These are phyloP conservation scores for Taphrina communis DNA, from an alignment of 1,139 yeast species.

Conservation along the genomic window DNA sequence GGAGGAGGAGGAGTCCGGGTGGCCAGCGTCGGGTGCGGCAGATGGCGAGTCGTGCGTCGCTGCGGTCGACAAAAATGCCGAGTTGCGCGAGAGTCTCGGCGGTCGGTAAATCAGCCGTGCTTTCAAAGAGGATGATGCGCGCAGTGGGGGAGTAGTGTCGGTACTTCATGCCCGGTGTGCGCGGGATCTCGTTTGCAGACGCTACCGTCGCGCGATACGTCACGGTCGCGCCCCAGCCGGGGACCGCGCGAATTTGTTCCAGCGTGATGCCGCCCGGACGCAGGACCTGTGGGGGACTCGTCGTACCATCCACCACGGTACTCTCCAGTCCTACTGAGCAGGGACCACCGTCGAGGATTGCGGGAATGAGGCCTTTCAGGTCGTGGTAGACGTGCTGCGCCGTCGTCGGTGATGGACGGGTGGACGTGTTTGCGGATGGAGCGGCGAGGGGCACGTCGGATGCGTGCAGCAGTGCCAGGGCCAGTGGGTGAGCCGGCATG, in stretches of 20 bases:
- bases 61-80: background rate
- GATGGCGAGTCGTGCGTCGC: slow-evolving; percentile 56
- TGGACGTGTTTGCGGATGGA: slow-evolving; percentile 96
- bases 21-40: slow-evolving; percentile 52
- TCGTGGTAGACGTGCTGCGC: slow-evolving; percentile 87
- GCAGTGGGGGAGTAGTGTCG: slow-evolving; percentile 94
- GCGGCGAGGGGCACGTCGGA: slow-evolving; percentile 93
- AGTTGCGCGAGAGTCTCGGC: slow-evolving; percentile 33
- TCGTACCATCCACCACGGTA: slow-evolving; percentile 89
- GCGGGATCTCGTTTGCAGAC: slow-evolving; percentile 65
- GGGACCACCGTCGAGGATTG: slow-evolving; percentile 86
- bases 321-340: slow-evolving; percentile 93
- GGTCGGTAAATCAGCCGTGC: slow-evolving; percentile 46
- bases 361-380: slow-evolving; percentile 77
- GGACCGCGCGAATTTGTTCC: slow-evolving; percentile 68
- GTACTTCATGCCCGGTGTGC: slow-evolving; percentile 98
- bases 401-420: slow-evolving; percentile 88
- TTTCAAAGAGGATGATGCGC: slow-evolving; percentile 68
- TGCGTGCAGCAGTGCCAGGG: slow-evolving; percentile 85
- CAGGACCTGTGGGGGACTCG: slow-evolving; percentile 79
- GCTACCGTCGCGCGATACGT: slow-evolving; percentile 49
- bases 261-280: slow-evolving; percentile 93
- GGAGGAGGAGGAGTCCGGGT: too few species aligned
- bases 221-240: slow-evolving; percentile 71
- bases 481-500: slow-evolving; percentile 83